phyloP scores from a whole-genome alignment of 768 basidiomycete genomes.

The Trametes punicea region DNA sequence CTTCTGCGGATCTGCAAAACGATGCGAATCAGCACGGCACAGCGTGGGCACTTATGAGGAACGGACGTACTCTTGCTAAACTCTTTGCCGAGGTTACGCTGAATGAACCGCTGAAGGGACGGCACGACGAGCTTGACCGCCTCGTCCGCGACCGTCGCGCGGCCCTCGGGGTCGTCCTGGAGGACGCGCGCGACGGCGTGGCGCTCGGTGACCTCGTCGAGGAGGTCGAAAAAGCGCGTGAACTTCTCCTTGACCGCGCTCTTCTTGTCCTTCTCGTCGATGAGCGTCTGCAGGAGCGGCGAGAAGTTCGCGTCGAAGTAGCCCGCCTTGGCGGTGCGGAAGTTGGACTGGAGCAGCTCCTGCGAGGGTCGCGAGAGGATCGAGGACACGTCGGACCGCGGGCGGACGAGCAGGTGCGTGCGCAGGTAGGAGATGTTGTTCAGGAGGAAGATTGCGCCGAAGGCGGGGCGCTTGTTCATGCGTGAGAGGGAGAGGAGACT shows the following conservation, averaged over 20 bases:
- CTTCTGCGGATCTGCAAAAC: constrained; percentile 59
- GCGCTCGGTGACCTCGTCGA: constrained; percentile 77
- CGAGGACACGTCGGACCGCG: constrained; percentile 42
- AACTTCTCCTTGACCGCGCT: constrained; percentile 77
- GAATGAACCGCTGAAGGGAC: constrained; percentile 66
- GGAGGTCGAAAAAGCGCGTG: constrained; percentile 73
- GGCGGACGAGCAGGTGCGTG: constrained; percentile 52
- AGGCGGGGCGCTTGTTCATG: constrained; percentile 54
- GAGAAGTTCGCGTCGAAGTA: constrained; percentile 85
- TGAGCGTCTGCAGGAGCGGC: constrained; percentile 63
- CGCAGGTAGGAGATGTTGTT: constrained; percentile 78
- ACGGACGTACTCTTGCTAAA: constrained; percentile 72
- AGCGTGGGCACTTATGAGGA: background rate
- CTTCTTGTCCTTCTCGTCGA: constrained; percentile 52
- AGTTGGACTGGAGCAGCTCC: constrained; percentile 63
- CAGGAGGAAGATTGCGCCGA: constrained; percentile 72
- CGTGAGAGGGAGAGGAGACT: constrained; percentile 65
- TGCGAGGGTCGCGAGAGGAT: constrained; percentile 60
- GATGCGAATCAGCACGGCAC: constrained; percentile 51
- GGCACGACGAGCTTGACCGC: constrained; percentile 76
- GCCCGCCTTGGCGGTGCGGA: constrained; percentile 76
- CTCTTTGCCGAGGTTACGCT: constrained; percentile 75
- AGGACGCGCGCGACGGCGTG: constrained; percentile 67
- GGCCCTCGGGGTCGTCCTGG: constrained; percentile 63
- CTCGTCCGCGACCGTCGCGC: constrained; percentile 64